Evolutionary conservation across 2,329 filamentous ascomycete genomes (phyloP), one percentile per base, ranked within the genome.

Genomic region (Aspergillus spinulosporus): DNA sequence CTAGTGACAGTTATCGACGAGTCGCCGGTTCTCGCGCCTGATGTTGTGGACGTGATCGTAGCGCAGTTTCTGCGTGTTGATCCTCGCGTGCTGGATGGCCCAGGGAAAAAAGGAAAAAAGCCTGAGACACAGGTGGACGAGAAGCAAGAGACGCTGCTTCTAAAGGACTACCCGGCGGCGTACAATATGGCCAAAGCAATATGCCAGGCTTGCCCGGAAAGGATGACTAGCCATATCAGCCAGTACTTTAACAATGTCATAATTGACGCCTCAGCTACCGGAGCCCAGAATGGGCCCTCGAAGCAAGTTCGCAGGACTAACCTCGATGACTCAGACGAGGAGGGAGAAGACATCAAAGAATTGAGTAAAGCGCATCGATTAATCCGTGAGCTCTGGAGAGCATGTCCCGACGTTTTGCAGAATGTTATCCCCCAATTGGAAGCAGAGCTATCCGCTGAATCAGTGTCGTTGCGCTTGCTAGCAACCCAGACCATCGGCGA

Each of bases 201-300:
- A 44, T 99, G 94, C 78, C 94, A 92, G 66, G 84, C 84, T 14
- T 95, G 88, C 64, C 86, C 90, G 0, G 93, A 97, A 64, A 95
- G 95, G 74, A 97, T 99, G 93, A 88, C 91, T 1, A 88, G 92
- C 59, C 91, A 95, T 64, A 88, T 97, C 54, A 93, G 91, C 63
- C 92, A 96, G 68, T 99, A 97, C 72, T 99, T 99, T 72, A 96
- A 92, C 74, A 92, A 96, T 55, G 92, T 97, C 50, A 95, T 99
- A 56, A 86, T 97, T 59, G 92, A 97, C 68, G 89, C 92, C 3
- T 92, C 87, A 37, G 84, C 79, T 9, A 81, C 84, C 45, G 78
- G 78, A 15, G 77, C 78, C 7, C 80, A 82, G 64, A 87, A 85
- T 60, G 84, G 83, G 3, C 54, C 61, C 14, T 67, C 66, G 29